Base-by-base conservation (phyloP, 1,284 basidiomycete species). In the Leccinum subatratum region DNA sequence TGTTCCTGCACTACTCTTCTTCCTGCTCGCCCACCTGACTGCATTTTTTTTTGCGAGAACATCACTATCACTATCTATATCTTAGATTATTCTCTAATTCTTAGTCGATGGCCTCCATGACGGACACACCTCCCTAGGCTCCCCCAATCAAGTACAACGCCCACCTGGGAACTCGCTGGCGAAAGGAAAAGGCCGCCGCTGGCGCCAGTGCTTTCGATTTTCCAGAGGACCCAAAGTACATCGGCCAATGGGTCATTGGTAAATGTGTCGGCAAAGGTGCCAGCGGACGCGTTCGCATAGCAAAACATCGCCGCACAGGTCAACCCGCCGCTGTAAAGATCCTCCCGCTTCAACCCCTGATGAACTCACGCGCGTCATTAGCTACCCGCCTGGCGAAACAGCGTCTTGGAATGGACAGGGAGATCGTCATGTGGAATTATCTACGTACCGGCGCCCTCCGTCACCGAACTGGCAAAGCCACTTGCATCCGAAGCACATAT, bases 241-340 rank as follows among this genome's bases (percentile, higher is more conserved):
- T 93, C 64, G 91, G 91, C 6, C 90, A 89, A 1, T 93, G 91
- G 91, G 82, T 92, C 71, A 83, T 98, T n/a, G 96, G 95, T 70
- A 92, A 95, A 78, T 96, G 94, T 70, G 92, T 98, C 68, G 96
- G 96, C 3, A 96, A 96, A 80, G 96, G 96, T 61, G 93, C 94
- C 56, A 93, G 91, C 70, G 95, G 94, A 77, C 94, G 95, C 65
- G 96, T 99, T 75, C 95, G 96, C 79, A 92, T 98, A 71, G 97
- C 95, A 22, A 89, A 89, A 71, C 96, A 99, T 77, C 86, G 86
- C 32, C 83, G 86, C 63, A 96, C 96, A 2, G 93, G 93, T 37
- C 92, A 97, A 79, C 91, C 94, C 75, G 97, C 97, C 42, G 97
- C 97, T 1, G 91, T 99, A 79, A 99, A 99, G 82, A 98, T 99